Base-by-base conservation (phyloP, 306 rosid genomes). In the Quercus agrifolia region DNA sequence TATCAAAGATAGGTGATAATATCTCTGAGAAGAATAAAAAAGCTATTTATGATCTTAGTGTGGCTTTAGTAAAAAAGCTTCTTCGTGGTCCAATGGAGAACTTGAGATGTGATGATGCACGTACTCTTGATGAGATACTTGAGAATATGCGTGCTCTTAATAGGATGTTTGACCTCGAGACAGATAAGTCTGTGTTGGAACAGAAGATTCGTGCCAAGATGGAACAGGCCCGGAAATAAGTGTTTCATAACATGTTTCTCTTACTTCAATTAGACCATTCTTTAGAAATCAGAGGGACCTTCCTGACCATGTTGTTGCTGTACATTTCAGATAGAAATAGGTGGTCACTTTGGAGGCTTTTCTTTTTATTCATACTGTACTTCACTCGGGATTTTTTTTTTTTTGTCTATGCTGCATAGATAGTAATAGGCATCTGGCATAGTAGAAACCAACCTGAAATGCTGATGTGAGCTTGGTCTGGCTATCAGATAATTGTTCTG, bases 51-150 rank as follows among this genome's bases (percentile, higher is more conserved):
- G 86, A 94, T 78, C 98, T 95, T 74, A 92, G 99, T 83, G 74
- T 78, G 90, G 89, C 90, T 58, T 89, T 95, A 73, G 92, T 88
- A 84, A 92, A 89, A 35, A 91, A 88, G 72, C 83, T 92, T 38
- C 99, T 95, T 83, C 95, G 88, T 23, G 98, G 99, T 79, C 99
- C 98, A 59, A 92, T 95, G 90, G 88, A 91, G 80, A 93, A 95
- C 81, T 75, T 95, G 81, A 89, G 99, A 82, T 92, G 93, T 77
- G 96, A 91, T 75, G 88, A 89, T 23, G 75, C 82, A 58, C 86
- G 81, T 3, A 57, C 85, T 33, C 52, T 92, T 83, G 70, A 67
- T 67, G 97, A 92, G 85, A 86, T 87, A 21, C 90, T 91, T 41
- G 92, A 92, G 86, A 95, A 92, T 67, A 95, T 91, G 98, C 87